These are phyloP conservation scores for Fomitopsis pinicola DNA, from an alignment of 1,284 basidiomycete genomes.

Conservation along the genomic window DNA sequence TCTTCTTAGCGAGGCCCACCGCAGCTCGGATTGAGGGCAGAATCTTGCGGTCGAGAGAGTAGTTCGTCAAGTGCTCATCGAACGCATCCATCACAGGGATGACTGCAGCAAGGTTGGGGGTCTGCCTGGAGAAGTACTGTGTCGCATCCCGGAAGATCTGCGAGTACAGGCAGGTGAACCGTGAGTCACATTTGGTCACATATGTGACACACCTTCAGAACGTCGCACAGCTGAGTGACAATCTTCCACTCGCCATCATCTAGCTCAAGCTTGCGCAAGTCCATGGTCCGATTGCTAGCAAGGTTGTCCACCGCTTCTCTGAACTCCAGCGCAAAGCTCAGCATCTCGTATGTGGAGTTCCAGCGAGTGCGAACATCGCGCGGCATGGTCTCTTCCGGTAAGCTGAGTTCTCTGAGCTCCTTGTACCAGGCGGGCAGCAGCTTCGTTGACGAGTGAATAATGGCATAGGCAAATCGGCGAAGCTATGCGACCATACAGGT, in stretches of 20 bases:
- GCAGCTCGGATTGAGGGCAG: constrained; percentile 3
- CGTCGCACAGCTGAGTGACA: constrained; percentile 14
- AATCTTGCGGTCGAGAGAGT: not conserved
- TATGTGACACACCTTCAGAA: constrained; percentile 17
- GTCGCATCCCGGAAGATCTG: constrained; percentile 27
- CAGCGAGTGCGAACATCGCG: not conserved
- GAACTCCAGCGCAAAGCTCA: not conserved
- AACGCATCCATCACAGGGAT: constrained; percentile 26
- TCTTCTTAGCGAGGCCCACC: constrained; percentile 20
- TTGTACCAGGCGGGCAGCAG: not conserved
- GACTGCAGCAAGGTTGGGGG: constrained; percentile 16
- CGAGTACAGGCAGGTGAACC: not conserved
- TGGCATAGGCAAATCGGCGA: not conserved
- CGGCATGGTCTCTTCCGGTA: not conserved
- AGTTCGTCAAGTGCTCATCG: constrained; percentile 14
- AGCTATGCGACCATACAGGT: not conserved
- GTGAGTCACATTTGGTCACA: not conserved
- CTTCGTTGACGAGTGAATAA: not conserved
- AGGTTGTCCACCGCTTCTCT: not conserved
- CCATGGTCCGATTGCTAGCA: not conserved
- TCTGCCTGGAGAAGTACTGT: not conserved
- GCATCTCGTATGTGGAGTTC: not conserved
- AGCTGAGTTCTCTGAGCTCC: not conserved
- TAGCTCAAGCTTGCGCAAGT: constrained; percentile 21
- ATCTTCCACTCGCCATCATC: constrained; percentile 20